These are phyloP conservation scores for Oropetium thomaeum DNA, from an alignment of 176 grass and related monocot genomes.

Conservation along the genomic window DNA sequence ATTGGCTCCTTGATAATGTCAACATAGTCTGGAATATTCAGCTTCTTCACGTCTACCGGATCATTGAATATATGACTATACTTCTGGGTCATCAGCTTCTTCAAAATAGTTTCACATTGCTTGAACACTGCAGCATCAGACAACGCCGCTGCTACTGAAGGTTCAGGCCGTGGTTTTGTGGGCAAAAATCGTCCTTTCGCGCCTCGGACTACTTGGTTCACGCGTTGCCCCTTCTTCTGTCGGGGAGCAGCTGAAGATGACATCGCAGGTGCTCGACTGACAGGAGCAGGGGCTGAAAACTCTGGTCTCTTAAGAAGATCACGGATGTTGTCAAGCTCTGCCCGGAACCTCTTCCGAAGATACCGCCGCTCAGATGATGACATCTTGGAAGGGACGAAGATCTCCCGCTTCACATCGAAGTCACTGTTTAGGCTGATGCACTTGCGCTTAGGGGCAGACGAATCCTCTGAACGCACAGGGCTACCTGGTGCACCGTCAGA, in stretches of 20 bases:
- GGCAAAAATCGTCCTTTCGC: slow-evolving; percentile 50
- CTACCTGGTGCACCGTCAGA: slow-evolving; percentile 55
- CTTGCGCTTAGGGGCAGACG: slow-evolving; percentile 67
- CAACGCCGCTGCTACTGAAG: neutral
- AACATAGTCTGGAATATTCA: slow-evolving; percentile 91
- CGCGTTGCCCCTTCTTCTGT: slow-evolving; percentile 42
- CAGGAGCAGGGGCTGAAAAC: slow-evolving; percentile 1
- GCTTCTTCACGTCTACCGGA: slow-evolving; percentile 74
- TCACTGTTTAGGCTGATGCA: slow-evolving; percentile 73
- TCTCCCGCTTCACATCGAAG: slow-evolving; percentile 56
- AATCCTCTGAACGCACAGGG: slow-evolving; percentile 60
- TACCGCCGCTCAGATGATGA: slow-evolving; percentile 59
- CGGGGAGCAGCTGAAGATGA: slow-evolving; percentile 45
- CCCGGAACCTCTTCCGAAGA: slow-evolving; percentile 53
- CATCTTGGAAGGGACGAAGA: slow-evolving; percentile 61
- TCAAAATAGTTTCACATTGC: slow-evolving; percentile 76
- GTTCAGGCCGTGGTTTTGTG: slow-evolving; percentile 39
- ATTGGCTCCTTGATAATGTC: slow-evolving; percentile 85
- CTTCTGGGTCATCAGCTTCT: slow-evolving; percentile 88
- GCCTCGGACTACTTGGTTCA: slow-evolving; percentile 40
- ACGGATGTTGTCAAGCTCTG: slow-evolving; percentile 57
- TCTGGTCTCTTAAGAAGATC: slow-evolving; percentile 54
- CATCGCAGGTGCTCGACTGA: slow-evolving; percentile 32
- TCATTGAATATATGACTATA: slow-evolving; percentile 65
- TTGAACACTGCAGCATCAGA: slow-evolving; percentile 46